A percentile compares a stretch with the other conserved stretches of the same genome.
Conservation (phyloP, 768 basidiomycete species). For the Leccinum imitatum region DNA sequence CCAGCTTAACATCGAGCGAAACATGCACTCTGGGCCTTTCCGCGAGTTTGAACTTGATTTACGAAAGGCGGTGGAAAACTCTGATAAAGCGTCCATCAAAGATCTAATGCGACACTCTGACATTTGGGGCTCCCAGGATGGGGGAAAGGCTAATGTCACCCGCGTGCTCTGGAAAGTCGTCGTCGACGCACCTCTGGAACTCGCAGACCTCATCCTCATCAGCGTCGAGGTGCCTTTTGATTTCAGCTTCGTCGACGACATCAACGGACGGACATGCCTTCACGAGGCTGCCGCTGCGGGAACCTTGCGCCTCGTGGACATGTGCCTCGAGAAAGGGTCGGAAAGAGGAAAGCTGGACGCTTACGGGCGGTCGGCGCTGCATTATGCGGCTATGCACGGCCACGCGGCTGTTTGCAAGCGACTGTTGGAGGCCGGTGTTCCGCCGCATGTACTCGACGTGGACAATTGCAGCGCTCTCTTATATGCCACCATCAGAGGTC, state of each 20-base stretch:
- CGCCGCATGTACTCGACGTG: conserved; percentile 74
- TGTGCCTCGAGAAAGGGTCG: conserved; percentile 76
- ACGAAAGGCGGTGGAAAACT: conserved; percentile 67
- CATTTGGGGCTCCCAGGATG: conserved; percentile 57
- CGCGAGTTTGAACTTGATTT: conserved; percentile 89
- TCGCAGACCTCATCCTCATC: conserved; percentile 72
- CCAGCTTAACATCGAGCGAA: conserved; percentile 65
- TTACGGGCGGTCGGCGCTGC: conserved; percentile 90
- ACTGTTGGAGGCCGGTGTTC: conserved; percentile 67
- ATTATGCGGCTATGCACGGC: conserved; percentile 95
- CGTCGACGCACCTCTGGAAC: conserved; percentile 71
- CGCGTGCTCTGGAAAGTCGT: conserved; percentile 95
- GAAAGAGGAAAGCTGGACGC: conserved; percentile 75
- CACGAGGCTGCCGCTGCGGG: conserved; percentile 94
- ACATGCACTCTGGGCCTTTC: conserved; percentile 66
- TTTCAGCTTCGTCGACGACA: conserved; percentile 92
- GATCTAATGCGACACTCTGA: conserved; percentile 74
- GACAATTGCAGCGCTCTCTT: conserved; percentile 95
- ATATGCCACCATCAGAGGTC: conserved; percentile 88
- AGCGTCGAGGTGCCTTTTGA: conserved; percentile 73
- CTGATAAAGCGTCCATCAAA: conserved; percentile 57
- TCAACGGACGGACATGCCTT: conserved; percentile 91
- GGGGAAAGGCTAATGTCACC: conserved; percentile 67
- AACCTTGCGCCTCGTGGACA: conserved; percentile 66
- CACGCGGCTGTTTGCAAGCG: conserved; percentile 72